A percentile compares a stretch with the other conserved stretches of the same genome.
Conservation (phyloP, 176 grass and related monocot species). For the Eremochloa ophiuroides region DNA sequence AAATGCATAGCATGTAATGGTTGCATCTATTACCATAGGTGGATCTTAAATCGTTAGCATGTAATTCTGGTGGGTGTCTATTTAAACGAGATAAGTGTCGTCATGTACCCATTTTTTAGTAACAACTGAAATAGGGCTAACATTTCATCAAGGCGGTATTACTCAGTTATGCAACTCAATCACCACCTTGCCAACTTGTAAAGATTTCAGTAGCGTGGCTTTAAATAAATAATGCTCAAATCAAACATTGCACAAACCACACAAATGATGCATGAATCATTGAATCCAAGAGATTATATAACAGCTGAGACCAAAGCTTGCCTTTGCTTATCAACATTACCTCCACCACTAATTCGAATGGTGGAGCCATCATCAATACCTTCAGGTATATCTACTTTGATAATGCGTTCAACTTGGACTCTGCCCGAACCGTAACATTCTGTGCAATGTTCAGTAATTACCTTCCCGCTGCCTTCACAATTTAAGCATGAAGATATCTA, state of each 20-base stretch:
- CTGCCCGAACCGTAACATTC: slow-evolving; percentile 65
- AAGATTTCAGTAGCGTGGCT: background rate
- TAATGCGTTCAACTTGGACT: slow-evolving; percentile 42
- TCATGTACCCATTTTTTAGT: background rate
- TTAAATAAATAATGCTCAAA: background rate
- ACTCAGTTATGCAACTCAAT: background rate
- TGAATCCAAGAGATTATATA: background rate
- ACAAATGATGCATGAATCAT: background rate
- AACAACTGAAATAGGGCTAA: background rate
- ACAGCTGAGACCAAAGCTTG: slow-evolving; percentile 2
- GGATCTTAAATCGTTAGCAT: background rate
- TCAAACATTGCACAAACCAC: background rate
- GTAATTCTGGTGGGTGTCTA: background rate
- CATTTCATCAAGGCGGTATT: background rate
- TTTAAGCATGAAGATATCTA: slow-evolving; percentile 90
- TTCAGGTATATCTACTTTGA: slow-evolving; percentile 74
- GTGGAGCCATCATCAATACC: slow-evolving; percentile 75
- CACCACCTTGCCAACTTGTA: background rate
- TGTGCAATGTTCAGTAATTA: slow-evolving; percentile 76
- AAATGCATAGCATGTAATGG: slow-evolving; percentile 21
- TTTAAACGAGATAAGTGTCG: background rate
- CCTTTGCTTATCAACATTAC: slow-evolving; percentile 78
- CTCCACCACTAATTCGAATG: slow-evolving; percentile 66
- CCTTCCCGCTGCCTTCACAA: slow-evolving; percentile 66
- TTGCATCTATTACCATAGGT: background rate